Base-by-base conservation (phyloP, 257 asterid species). In the Craterostigma plantagineum region DNA sequence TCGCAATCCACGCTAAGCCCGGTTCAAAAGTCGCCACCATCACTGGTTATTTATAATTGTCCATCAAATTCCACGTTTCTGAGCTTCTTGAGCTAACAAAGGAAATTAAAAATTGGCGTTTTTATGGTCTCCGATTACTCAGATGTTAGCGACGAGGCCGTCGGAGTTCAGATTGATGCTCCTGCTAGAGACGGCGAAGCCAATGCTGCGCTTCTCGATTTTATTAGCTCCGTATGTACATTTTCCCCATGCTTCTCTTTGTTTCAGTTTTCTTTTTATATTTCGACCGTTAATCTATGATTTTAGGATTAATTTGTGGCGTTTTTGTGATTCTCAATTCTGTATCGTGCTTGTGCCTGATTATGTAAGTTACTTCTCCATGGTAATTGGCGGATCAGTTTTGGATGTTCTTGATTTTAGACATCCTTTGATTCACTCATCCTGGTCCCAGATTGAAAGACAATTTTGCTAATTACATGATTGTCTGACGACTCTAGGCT, bases 101-200 rank as follows among this genome's bases (percentile, higher is more conserved):
- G 35, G 10, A n/a, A 33, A 11, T n/a, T n/a, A 35, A 33, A 14
- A 36, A 14, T 34, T 7, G 9, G 30, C 7, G 8, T 5, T 51
- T 17, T n/a, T n/a, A n/a, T n/a, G n/a, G n/a, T n/a, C n/a, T 12
- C 23, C 33, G 12, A 27, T 33, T 13, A 9, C 13, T 18, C 71
- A 77, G 92, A 82, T 69, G 65, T 87, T 55, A 60, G 60, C 34
- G 92, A 82, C 33, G 92, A 82, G 43, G 83, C 93, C 9, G 36
- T 82, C 42, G 98, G 93, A 37, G 92, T 87, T 49, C 95, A 87
- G 65, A 87, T 87, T 50, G 98, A 87, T 61, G 95, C 98, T 30
- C 98, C 98, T 13, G 91, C 93, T 3, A 87, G 74, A 65, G 95
- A 82, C 49, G 98, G 93, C 16, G 95, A 82, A 79, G 95, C 98